Conservation (phyloP, 306 rosid genomes). For the Prunus campanulata region DNA sequence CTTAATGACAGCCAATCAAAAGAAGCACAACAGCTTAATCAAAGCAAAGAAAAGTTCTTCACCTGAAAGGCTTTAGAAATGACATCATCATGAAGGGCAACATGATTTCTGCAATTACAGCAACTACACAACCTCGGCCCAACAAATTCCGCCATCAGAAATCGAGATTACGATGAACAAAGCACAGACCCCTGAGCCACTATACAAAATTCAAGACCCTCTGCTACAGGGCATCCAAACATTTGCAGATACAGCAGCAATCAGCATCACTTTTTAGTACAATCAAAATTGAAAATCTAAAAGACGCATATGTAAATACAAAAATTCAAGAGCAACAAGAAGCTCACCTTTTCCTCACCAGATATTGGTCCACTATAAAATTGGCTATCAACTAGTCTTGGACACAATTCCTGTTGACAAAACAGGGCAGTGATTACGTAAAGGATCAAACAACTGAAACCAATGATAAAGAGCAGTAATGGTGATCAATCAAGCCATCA, state of each 20-base stretch:
- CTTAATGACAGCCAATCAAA: neutral
- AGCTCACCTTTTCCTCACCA: neutral
- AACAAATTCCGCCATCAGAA: constrained; percentile 48
- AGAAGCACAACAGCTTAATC: neutral
- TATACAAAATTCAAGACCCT: constrained; percentile 11
- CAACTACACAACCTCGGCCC: constrained; percentile 56
- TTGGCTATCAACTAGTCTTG: constrained; percentile 16
- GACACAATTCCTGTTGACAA: constrained; percentile 13
- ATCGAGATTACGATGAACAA: neutral
- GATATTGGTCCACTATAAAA: constrained; percentile 1
- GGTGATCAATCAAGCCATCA: neutral
- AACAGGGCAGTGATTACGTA: neutral
- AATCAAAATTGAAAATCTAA: neutral
- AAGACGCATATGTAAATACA: neutral
- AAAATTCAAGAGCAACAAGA: neutral
- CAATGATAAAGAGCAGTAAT: constrained; percentile 3
- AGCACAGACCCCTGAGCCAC: constrained; percentile 10
- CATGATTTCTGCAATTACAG: constrained; percentile 56
- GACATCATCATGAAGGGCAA: constrained; percentile 62
- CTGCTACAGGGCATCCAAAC: neutral
- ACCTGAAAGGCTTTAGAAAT: constrained; percentile 77
- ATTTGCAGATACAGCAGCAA: neutral
- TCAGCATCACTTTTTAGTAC: neutral
- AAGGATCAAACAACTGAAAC: neutral
- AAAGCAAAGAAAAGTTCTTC: constrained; percentile 10